Conservation (phyloP, 1,139 yeast species). For the Wickerhamomyces sp. region DNA sequence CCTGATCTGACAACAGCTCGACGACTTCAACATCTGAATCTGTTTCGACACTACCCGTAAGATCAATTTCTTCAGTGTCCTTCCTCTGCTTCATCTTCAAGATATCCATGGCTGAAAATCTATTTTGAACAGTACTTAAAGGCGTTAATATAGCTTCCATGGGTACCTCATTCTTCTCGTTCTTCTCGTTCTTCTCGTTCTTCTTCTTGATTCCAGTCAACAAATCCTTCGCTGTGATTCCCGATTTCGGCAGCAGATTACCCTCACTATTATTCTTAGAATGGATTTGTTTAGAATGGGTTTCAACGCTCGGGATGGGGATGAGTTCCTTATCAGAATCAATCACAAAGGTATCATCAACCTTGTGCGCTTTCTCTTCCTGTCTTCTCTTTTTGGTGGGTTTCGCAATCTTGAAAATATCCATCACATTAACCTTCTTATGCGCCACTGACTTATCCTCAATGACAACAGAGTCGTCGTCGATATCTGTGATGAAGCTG, state of each 20-base stretch:
- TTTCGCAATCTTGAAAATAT: slow-evolving; percentile 8
- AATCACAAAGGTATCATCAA: no score
- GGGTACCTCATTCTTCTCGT: not conserved
- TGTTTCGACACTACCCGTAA: not conserved
- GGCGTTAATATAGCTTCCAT: not conserved
- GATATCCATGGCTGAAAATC: slow-evolving; percentile 12
- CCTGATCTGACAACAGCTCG: slow-evolving; percentile 11
- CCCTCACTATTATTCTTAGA: not conserved
- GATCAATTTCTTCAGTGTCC: slow-evolving; percentile 12
- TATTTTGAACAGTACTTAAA: not conserved
- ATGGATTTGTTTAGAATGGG: not conserved
- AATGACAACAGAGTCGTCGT: not conserved
- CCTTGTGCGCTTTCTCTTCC: not conserved
- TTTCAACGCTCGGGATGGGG: no score
- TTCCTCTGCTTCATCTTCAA: slow-evolving; percentile 3
- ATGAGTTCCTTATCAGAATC: not conserved
- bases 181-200: not conserved
- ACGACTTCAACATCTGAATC: not conserved
- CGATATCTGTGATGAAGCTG: slow-evolving; percentile 7
- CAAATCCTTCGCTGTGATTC: not conserved
- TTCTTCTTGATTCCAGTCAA: not conserved
- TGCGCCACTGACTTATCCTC: not conserved
- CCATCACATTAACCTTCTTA: slow-evolving; percentile 5
- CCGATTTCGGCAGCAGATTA: slow-evolving; percentile 1
- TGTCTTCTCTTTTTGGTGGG: slow-evolving; percentile 1